Conservation (phyloP, 106 monocot genomes). For the Phalaenopsis aphrodite region DNA sequence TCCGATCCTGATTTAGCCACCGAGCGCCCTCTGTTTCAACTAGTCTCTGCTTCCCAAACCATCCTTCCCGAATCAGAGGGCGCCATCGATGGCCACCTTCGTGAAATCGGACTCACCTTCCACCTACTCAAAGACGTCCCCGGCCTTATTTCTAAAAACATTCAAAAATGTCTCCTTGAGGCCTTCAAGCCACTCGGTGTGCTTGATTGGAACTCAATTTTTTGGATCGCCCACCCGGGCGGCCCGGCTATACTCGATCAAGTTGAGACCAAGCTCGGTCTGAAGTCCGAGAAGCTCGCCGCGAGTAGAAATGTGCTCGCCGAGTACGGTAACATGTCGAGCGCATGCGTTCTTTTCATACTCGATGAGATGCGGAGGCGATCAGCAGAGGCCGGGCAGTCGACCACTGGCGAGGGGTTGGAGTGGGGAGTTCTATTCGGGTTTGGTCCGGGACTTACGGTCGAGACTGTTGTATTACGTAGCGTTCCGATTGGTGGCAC, state of each 20-base stretch:
- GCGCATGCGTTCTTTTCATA: slow-evolving; percentile 18
- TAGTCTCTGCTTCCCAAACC: slow-evolving; percentile 12
- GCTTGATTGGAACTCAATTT: slow-evolving; percentile 7
- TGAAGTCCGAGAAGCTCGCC: slow-evolving; percentile 8
- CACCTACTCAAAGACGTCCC: slow-evolving; percentile 18
- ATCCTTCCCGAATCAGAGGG: slow-evolving; percentile 11
- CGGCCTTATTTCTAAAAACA: slow-evolving; percentile 15
- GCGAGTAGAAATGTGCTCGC: slow-evolving; percentile 7
- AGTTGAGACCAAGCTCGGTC: slow-evolving; percentile 3
- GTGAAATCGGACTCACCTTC: slow-evolving; percentile 17
- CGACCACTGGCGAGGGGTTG: slow-evolving; percentile 15
- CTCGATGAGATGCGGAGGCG: slow-evolving; percentile 13
- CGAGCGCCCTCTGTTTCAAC: slow-evolving; percentile 10
- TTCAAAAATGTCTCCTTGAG: slow-evolving; percentile 5
- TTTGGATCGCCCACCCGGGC: slow-evolving; percentile 19
- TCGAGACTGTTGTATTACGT: slow-evolving; percentile 15
- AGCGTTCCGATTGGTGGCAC: slow-evolving; percentile 1
- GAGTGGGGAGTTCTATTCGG: slow-evolving; percentile 17
- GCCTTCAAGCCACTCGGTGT: slow-evolving; percentile 13
- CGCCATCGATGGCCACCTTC: slow-evolving; percentile 15
- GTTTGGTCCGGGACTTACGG: slow-evolving; percentile 16
- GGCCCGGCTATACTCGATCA: slow-evolving; percentile 16
- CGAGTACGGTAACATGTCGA: slow-evolving; percentile 21
- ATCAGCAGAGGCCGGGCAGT: background rate
- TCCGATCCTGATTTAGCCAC: background rate